Evolutionary conservation across 2,329 filamentous ascomycete genomes (phyloP), one percentile per base, ranked within the genome.

Genomic region (Ophiostoma triangulosporum): DNA sequence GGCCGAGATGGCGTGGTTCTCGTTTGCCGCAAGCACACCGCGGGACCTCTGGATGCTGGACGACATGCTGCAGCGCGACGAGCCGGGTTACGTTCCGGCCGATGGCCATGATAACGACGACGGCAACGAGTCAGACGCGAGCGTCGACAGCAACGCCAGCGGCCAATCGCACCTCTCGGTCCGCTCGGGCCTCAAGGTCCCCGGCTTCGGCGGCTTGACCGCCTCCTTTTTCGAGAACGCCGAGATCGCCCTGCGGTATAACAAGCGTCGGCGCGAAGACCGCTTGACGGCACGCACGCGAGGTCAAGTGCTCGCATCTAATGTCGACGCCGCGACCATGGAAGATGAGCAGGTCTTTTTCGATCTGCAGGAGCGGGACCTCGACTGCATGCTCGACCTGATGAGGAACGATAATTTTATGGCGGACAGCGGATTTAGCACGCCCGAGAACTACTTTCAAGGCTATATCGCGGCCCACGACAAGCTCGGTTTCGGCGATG

Each of bases 1-100:
- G 27, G 56, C 56, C 1, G 54, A 56, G 40, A 22, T 59, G 29
- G 35, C 40, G 3, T 43, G 38, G 48, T 59, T 58, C 17, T 11
- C 56, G 5, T 59, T 59, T 24, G 1, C n/a, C 1, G 26, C 48
- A 1, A 29, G 40, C 27, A 35, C 36, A 8, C 55, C 58, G 17
- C 53, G 52, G 4, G 50, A 53, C 22, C 24, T 59, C 1, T 59
- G 53, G 53, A 32, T n/a, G 12, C 51, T 59, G 7, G 52, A 55
- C 31, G 20, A 5, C 20, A 6, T 26, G 8, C 49, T 59, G 24
- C 9, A 27, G 5, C 33, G 15, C 5, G 33, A 38, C 22, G 51
- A 53, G 20, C 46, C 52, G 2, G 54, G 36, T 14, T 33, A 33
- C 15, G 50, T 26, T n/a, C 14, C 45, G 15, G 36, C 20, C 9